These are phyloP conservation scores for Phytophthora rubi DNA, from an alignment of 352 stramenopile genomes.

Conservation along the genomic window DNA sequence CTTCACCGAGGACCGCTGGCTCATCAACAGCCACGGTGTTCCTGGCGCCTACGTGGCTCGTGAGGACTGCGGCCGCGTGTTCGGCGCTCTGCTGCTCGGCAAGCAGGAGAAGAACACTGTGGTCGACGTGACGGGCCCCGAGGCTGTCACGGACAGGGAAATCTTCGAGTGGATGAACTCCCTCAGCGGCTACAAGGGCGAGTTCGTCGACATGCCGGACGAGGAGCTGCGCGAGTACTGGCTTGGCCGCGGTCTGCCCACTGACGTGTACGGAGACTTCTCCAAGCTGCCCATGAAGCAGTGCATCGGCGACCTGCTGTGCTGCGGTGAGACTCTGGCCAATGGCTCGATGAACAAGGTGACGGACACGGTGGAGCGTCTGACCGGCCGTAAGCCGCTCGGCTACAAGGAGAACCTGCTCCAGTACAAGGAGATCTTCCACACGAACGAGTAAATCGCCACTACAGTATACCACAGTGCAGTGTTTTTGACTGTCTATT, in stretches of 20 bases:
- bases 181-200: slow-evolving; percentile 21
- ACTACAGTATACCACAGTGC: too few species aligned
- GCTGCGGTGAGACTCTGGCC: slow-evolving; percentile 32
- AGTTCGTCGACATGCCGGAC: slow-evolving; percentile 30
- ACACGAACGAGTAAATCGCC: slow-evolving; percentile 2
- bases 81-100: slow-evolving; percentile 26
- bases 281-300: slow-evolving; percentile 35
- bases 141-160: slow-evolving; percentile 17
- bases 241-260: slow-evolving; percentile 28
- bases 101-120: slow-evolving; percentile 33
- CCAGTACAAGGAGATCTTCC: slow-evolving; percentile 37
- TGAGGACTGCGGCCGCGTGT: slow-evolving; percentile 28
- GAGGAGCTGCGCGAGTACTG: slow-evolving; percentile 25
- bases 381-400: slow-evolving; percentile 33
- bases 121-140: slow-evolving; percentile 19
- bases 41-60: slow-evolving; percentile 17
- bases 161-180: slow-evolving; percentile 33
- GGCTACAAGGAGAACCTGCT: slow-evolving; percentile 35
- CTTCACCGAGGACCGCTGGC: slow-evolving; percentile 26
- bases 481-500: too few species aligned
- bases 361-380: slow-evolving; percentile 33
- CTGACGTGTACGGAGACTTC: slow-evolving; percentile 29
- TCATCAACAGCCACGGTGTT: slow-evolving; percentile 23
- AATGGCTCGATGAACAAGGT: slow-evolving; percentile 40
- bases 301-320: slow-evolving; percentile 35